phyloP scores from a whole-genome alignment of 1,139 yeast species.

The Geotrichum europaeum region DNA sequence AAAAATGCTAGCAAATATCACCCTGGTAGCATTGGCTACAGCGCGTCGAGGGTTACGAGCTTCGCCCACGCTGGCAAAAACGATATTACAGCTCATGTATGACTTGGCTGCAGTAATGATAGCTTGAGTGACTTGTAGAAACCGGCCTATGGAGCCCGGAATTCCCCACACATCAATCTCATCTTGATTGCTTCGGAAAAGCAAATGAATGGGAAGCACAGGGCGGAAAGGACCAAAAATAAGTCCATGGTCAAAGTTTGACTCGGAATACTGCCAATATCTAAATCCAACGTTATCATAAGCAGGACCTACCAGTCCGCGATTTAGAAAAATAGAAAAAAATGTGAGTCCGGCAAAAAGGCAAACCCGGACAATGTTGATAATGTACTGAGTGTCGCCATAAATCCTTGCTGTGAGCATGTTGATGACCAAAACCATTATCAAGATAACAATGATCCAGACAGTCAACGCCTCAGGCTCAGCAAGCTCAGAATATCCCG shows the following conservation, averaged over 20 bases:
- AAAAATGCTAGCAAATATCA: conserved; percentile 67
- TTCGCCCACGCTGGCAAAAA: conserved; percentile 81
- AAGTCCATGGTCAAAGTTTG: conserved; percentile 45
- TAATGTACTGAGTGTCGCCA: conserved; percentile 67
- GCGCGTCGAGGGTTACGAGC: conserved; percentile 76
- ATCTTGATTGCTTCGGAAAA: conserved; percentile 42
- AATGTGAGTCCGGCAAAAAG: conserved; percentile 52
- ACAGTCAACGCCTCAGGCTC: conserved; percentile 56
- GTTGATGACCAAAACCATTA: conserved; percentile 48
- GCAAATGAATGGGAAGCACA: conserved; percentile 45
- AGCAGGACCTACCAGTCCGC: conserved; percentile 41
- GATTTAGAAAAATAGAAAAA: conserved; percentile 58
- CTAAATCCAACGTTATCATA: conserved; percentile 50
- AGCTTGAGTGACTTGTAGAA: conserved; percentile 60
- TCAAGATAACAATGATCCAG: conserved; percentile 62
- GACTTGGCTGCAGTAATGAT: conserved; percentile 63
- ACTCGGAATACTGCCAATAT: conserved; percentile 54
- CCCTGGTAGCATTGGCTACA: conserved; percentile 68
- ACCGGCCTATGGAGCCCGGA: conserved; percentile 58
- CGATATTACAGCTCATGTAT: conserved; percentile 76
- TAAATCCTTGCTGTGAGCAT: conserved; percentile 63
- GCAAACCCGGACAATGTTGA: conserved; percentile 55
- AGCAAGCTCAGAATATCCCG: conserved; percentile 53
- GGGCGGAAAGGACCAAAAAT: conserved; percentile 68
- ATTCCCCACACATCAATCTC: conserved; percentile 41